A percentile compares a stretch with the other conserved stretches of the same genome.
Evolutionary conservation across 352 stramenopile species (phyloP).

Genomic region (Pseudoperonospora humuli): DNA sequence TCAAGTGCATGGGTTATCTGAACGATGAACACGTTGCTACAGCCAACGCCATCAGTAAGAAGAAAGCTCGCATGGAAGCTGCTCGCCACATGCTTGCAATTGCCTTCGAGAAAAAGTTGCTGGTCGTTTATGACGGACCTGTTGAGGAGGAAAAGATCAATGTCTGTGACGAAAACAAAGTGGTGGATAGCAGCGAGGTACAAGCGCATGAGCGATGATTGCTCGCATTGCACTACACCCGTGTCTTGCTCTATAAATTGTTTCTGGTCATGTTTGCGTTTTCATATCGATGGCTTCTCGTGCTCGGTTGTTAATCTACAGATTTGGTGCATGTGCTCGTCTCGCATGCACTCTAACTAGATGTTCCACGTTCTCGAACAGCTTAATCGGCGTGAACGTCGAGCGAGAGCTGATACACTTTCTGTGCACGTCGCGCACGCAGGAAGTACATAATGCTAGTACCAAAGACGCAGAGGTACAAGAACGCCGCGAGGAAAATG

Average conservation of each 20-base stretch:
- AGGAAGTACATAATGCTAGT: conserved; percentile 84
- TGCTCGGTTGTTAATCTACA: conserved; percentile 50
- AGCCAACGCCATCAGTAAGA: conserved; percentile 55
- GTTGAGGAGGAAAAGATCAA: conserved; percentile 15
- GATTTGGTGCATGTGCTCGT: conserved; percentile 11
- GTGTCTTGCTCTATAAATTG: conserved; percentile 24
- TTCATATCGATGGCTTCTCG: too few species aligned
- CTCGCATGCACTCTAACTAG: conserved; percentile 12
- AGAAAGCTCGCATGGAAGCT: conserved; percentile 71
- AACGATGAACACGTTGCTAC: conserved; percentile 34
- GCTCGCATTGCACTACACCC: too few species aligned
- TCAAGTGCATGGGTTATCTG: conserved; percentile 43
- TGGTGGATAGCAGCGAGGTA: conserved; percentile 7
- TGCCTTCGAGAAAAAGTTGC: conserved; percentile 52
- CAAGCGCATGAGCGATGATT: conserved; percentile 9
- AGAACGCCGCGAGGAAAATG: conserved; percentile 80
- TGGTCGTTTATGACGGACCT: conserved; percentile 30
- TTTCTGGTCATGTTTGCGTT: conserved; percentile 7
- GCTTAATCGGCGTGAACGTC: conserved; percentile 74
- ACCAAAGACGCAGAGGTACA: conserved; percentile 81
- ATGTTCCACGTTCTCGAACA: conserved; percentile 1
- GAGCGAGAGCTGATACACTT: conserved; percentile 84
- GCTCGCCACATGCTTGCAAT: conserved; percentile 60
- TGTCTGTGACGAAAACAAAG: conserved; percentile 15
- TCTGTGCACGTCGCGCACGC: conserved; percentile 64